These are phyloP conservation scores for Aspergillus bombycis DNA, from an alignment of 2,329 filamentous ascomycete genomes.

Conservation along the genomic window DNA sequence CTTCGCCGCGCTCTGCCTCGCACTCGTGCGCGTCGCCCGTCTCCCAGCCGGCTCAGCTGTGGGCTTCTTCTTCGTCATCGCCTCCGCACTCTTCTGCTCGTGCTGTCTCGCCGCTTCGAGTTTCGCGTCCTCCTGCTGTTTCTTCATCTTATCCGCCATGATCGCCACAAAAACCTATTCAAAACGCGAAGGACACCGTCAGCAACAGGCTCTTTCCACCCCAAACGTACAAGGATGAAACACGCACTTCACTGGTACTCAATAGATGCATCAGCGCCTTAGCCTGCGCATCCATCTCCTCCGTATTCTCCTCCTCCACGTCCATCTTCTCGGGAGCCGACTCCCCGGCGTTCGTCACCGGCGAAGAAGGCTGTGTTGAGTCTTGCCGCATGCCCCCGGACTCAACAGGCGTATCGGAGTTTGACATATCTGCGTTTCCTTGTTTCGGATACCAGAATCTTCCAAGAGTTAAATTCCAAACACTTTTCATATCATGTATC, in stretches of 20 bases:
- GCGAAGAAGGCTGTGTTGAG: constrained; percentile 37
- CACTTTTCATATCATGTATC: constrained; percentile 5
- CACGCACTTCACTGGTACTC: constrained; percentile 47
- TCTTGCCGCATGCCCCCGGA: constrained; percentile 28
- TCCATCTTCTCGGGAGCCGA: constrained; percentile 18
- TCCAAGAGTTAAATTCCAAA: not conserved
- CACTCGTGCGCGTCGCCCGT: constrained; percentile 38
- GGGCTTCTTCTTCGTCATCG: constrained; percentile 29
- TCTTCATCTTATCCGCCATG: constrained; percentile 55
- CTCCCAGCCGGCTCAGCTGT: constrained; percentile 22
- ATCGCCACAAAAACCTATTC: constrained; percentile 52
- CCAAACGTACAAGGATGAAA: not conserved
- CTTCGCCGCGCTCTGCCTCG: constrained; percentile 23
- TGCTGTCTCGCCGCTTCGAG: constrained; percentile 38
- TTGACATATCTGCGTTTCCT: constrained; percentile 27
- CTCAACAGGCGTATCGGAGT: constrained; percentile 29
- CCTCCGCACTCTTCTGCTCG: constrained; percentile 23
- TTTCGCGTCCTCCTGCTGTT: constrained; percentile 48
- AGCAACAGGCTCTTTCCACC: constrained; percentile 1
- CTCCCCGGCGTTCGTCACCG: constrained; percentile 23
- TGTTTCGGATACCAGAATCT: not conserved
- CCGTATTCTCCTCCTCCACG: constrained; percentile 31
- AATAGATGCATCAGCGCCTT: constrained; percentile 50
- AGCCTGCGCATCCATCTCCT: constrained; percentile 48
- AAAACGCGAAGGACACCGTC: constrained; percentile 3